phyloP scores from a whole-genome alignment of 805 yeast genomes.

The Wickerhamiella allomyrinae region DNA sequence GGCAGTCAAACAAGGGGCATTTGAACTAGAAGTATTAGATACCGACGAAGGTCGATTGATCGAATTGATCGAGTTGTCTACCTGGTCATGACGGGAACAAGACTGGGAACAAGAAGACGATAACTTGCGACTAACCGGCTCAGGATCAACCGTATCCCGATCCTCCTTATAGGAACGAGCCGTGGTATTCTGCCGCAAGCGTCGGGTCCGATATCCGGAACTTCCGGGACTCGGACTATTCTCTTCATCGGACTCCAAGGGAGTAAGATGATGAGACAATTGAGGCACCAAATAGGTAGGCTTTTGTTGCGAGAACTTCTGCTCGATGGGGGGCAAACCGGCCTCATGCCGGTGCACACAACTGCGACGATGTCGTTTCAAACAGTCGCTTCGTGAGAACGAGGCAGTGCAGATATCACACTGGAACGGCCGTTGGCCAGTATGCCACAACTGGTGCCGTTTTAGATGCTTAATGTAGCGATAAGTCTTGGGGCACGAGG shows the following conservation, averaged over 20 bases:
- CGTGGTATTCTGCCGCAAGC: neutral
- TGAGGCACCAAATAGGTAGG: neutral
- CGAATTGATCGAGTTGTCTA: no score
- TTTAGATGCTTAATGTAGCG: conserved; percentile 58
- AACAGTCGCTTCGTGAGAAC: conserved; percentile 16
- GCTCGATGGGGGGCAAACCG: neutral
- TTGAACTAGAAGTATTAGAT: no score
- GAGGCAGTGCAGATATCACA: conserved; percentile 47
- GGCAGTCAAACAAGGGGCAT: no score
- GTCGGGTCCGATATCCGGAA: no score
- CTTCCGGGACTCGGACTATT: no score
- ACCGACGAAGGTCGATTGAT: no score
- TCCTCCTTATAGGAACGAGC: neutral
- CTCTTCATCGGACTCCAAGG: neutral
- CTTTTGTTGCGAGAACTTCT: neutral
- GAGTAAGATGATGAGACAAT: neutral
- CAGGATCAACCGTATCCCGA: neutral
- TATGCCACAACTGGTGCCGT: conserved; percentile 67
- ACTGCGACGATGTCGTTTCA: conserved; percentile 12
- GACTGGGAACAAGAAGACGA: no score
- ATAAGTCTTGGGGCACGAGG: conserved; percentile 18
- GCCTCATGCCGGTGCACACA: neutral
- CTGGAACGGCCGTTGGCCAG: conserved; percentile 73
- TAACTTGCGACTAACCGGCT: no score
- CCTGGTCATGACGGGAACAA: no score